Evolutionary conservation across 805 yeast genomes (phyloP).

Genomic region (Nakazawaea ambrosiae): DNA sequence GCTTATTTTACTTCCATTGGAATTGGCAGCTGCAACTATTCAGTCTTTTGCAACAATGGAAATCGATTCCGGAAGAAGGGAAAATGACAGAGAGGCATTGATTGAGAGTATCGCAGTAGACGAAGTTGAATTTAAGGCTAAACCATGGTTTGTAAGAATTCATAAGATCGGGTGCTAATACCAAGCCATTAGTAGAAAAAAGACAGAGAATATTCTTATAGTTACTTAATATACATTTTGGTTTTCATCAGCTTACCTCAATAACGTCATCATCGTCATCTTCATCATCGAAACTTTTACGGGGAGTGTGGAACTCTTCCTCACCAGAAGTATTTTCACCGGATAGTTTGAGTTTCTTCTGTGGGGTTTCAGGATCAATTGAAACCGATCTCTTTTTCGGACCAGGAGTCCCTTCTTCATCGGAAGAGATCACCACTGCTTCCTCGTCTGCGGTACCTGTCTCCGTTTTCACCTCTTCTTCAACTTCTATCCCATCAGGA

Average conservation of each 20-base stretch:
- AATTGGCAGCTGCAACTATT: conserved; percentile 46
- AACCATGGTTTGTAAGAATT: too few species aligned
- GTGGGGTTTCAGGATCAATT: not conserved
- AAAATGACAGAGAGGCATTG: conserved; percentile 3
- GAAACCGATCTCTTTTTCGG: too few species aligned
- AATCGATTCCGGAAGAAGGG: conserved; percentile 8
- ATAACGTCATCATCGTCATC: not conserved
- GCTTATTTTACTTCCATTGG: conserved; percentile 44
- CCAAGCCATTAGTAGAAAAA: not conserved
- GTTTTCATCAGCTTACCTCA: not conserved
- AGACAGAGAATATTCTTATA: too few species aligned
- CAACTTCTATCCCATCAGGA: too few species aligned
- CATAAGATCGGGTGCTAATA: not conserved
- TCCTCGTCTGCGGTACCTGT: too few species aligned
- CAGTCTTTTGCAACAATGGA: conserved; percentile 13
- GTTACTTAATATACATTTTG: not conserved
- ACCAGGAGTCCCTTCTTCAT: too few species aligned
- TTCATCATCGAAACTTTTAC: not conserved
- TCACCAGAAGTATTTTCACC: conserved; percentile 1
- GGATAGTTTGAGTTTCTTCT: conserved; percentile 1
- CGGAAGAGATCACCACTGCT: too few species aligned
- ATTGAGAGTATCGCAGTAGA: conserved; percentile 2
- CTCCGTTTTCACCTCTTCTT: too few species aligned
- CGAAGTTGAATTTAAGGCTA: not conserved
- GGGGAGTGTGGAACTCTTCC: conserved; percentile 1